phyloP scores from a whole-genome alignment of 257 asterid species.

The Echium plantagineum region DNA sequence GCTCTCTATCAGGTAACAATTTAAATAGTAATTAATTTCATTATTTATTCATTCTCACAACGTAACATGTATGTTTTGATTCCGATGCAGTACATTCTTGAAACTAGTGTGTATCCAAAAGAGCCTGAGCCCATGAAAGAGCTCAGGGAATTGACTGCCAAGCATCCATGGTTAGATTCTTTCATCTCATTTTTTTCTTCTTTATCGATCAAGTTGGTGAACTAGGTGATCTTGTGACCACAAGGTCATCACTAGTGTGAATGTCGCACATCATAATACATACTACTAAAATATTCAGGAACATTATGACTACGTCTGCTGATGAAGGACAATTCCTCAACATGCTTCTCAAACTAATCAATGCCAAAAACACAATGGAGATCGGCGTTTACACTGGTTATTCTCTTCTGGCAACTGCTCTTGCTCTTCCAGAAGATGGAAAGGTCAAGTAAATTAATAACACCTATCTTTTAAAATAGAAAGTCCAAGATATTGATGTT shows the following conservation, averaged over 20 bases:
- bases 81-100: constrained; percentile 53
- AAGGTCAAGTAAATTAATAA: too few relatives aligned
- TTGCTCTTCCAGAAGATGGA: constrained; percentile 72
- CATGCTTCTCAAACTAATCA: constrained; percentile 76
- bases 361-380: constrained; percentile 88
- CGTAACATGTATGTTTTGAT: too few relatives aligned
- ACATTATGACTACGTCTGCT: constrained; percentile 78
- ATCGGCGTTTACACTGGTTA: constrained; percentile 92
- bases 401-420: constrained; percentile 80
- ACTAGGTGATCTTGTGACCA: too few relatives aligned
- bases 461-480: too few relatives aligned
- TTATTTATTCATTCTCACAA: too few relatives aligned
- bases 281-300: constrained; percentile 26
- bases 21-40: too few relatives aligned
- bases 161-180: constrained; percentile 72
- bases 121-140: constrained; percentile 87
- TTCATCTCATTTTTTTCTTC: too few relatives aligned
- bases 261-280: too few relatives aligned
- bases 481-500: too few relatives aligned
- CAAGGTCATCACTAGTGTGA: too few relatives aligned
- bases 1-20: constrained; percentile 22
- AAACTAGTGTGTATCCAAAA: constrained; percentile 79
- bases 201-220: too few relatives aligned
- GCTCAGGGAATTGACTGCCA: constrained; percentile 78
- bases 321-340: constrained; percentile 81